Evolutionary conservation across 768 basidiomycete genomes (phyloP), one percentile per base, ranked within the genome.

Genomic region (Phanerodontia chrysosporium): DNA sequence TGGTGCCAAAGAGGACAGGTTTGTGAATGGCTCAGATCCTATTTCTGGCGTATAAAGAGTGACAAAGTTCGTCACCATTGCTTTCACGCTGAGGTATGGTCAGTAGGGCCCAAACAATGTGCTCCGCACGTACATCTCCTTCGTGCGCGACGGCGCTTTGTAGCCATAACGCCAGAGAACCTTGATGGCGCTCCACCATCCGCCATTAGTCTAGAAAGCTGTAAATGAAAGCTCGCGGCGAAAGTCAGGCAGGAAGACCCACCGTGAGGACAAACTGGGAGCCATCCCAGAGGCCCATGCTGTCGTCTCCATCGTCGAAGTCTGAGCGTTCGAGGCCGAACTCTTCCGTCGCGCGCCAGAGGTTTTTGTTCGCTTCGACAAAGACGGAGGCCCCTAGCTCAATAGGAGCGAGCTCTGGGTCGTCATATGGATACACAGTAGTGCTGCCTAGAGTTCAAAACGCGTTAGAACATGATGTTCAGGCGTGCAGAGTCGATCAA

Each of bases 371-470:
- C 4, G 78, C 81, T 57, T 80, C 64, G 13, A 95, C 87, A 67
- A 95, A 97, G 57, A 95, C 87, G n/a, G 86, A 88, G 0, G 87
- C 95, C 0, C 95, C 95, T 1, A 95, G 77, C 67, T 97, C 95
- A 25, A 92, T 73, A 24, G 86, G 83, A 25, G 79, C 78, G 18
- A 88, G 76, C 3, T 74, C 69, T 46, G 82, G 72, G 62, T 86
- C 80, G 51, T 73, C 73, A 69, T 93, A 85, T 5, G 93, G 93
- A 63, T 88, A 79, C 3, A 95, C 86, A 8, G 78, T 77, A 12
- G 85, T 93, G 70, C 87, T 90, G 45, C 93, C 92, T 95, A 66
- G 21, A 18, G 46, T 13, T 24, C 14, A 56, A 54, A 24, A 39
- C 18, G 39, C 18, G 39, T 39, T 46, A 49, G 36, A 35, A 59